These are phyloP conservation scores for Auricularia sp. DNA, from an alignment of 768 basidiomycete genomes.

Conservation along the genomic window DNA sequence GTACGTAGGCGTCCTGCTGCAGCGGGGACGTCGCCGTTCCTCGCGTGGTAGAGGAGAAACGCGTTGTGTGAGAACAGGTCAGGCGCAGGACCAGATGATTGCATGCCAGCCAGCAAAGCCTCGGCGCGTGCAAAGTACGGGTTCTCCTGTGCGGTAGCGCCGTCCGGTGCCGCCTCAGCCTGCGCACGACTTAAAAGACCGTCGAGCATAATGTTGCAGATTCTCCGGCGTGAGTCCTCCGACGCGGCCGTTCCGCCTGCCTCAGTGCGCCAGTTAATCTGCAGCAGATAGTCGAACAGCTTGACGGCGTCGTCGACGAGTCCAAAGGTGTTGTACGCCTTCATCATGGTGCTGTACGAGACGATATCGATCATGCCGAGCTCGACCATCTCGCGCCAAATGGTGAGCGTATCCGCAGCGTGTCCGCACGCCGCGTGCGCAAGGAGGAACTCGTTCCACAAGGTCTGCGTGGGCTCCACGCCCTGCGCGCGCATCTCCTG, in stretches of 20 bases:
- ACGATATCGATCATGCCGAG: neutral
- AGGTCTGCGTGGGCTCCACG: neutral
- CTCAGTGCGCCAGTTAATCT: neutral
- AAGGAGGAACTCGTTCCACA: neutral
- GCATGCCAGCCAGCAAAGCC: neutral
- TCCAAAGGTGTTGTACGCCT: neutral
- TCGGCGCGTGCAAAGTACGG: neutral
- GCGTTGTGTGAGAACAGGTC: neutral
- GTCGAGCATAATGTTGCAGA: neutral
- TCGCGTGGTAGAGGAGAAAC: neutral
- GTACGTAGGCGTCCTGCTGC: neutral
- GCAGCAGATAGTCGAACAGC: neutral
- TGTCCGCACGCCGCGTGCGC: neutral
- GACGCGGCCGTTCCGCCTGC: neutral
- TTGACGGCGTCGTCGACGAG: neutral
- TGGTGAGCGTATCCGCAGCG: neutral
- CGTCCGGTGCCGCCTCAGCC: neutral
- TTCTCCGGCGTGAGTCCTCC: neutral
- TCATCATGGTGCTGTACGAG: slow-evolving; percentile 1
- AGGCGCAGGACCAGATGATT: neutral
- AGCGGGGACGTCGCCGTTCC: neutral
- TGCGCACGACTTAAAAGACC: neutral
- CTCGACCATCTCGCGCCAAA: neutral
- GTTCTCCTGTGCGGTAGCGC: neutral
- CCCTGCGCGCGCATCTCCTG: neutral